Evolutionary conservation across 805 yeast species (phyloP).

Genomic region (Hanseniaspora meyeri): DNA sequence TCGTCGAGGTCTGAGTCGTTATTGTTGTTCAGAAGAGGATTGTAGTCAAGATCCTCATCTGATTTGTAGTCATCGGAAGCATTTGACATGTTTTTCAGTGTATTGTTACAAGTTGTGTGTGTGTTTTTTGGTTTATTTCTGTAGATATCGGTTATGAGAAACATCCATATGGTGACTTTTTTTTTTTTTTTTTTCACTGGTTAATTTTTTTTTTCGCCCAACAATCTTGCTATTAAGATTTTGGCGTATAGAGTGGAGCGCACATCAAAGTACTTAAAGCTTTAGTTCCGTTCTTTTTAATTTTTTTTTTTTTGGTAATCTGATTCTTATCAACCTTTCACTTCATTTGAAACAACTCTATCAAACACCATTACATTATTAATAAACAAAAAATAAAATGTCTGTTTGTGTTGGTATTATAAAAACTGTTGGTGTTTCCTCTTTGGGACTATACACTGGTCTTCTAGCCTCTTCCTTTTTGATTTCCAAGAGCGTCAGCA

Average conservation of each 20-base stretch:
- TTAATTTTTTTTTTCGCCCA: too few species aligned
- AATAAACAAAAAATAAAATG: slow-evolving; percentile 25
- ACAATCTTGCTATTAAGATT: too few species aligned
- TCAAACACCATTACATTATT: neutral
- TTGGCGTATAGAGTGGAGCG: too few species aligned
- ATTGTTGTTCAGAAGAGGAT: neutral
- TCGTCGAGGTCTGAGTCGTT: slow-evolving; percentile 2
- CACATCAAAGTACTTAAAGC: too few species aligned
- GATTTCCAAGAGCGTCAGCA: slow-evolving; percentile 23
- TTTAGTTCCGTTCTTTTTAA: too few species aligned
- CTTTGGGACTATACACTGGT: slow-evolving; percentile 55
- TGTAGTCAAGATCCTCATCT: slow-evolving; percentile 11
- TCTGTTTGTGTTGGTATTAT: slow-evolving; percentile 45
- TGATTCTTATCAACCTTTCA: too few species aligned
- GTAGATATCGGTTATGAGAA: neutral
- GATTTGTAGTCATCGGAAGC: slow-evolving; percentile 5
- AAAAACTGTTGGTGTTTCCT: slow-evolving; percentile 51
- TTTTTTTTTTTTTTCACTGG: too few species aligned
- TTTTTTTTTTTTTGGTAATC: too few species aligned
- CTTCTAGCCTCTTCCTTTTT: slow-evolving; percentile 28
- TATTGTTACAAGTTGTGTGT: neutral
- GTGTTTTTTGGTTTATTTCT: neutral
- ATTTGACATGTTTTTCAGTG: neutral
- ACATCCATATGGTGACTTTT: neutral
- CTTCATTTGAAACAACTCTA: too few species aligned